These are phyloP conservation scores for Geotrichum phurueaensis DNA, from an alignment of 1,139 yeast species.

Conservation along the genomic window DNA sequence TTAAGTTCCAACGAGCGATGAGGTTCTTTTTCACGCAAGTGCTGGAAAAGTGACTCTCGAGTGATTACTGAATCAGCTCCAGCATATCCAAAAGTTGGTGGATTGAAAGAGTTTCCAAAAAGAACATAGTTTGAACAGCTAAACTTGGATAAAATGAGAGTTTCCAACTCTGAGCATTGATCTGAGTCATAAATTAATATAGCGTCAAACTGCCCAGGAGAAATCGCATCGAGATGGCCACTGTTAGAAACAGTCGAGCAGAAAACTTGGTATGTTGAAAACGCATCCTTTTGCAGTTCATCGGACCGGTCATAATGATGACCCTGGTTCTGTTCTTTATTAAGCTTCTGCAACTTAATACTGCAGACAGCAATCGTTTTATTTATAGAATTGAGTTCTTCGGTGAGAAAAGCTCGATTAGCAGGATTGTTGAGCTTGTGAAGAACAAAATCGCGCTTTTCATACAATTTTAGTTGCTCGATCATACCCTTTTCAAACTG, in stretches of 20 bases:
- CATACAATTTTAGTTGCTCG: neutral
- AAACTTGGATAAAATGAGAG: slow-evolving; percentile 84
- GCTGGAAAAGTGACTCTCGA: slow-evolving; percentile 86
- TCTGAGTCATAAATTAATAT: slow-evolving; percentile 97
- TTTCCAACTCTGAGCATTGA: slow-evolving; percentile 90
- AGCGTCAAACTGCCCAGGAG: slow-evolving; percentile 73
- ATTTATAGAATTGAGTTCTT: no score
- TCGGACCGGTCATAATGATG: neutral
- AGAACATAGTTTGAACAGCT: slow-evolving; percentile 86
- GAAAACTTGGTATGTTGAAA: slow-evolving; percentile 75
- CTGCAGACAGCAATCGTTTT: no score
- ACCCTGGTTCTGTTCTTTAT: neutral
- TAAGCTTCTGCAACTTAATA: no score
- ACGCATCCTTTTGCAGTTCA: slow-evolving; percentile 48
- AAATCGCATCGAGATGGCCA: slow-evolving; percentile 78
- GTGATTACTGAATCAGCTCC: slow-evolving; percentile 74
- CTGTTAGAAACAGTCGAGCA: slow-evolving; percentile 92
- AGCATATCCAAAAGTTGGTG: slow-evolving; percentile 88
- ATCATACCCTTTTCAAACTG: neutral
- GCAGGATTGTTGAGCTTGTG: neutral
- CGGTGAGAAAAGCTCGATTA: no score
- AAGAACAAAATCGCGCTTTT: neutral
- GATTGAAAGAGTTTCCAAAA: slow-evolving; percentile 99
- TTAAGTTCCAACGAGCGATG: slow-evolving; percentile 65
- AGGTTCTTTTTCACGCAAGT: slow-evolving; percentile 71